A percentile compares a stretch with the other conserved stretches of the same genome.
Evolutionary conservation across 768 basidiomycete species (phyloP).

Genomic region (Lactarius tabidus): DNA sequence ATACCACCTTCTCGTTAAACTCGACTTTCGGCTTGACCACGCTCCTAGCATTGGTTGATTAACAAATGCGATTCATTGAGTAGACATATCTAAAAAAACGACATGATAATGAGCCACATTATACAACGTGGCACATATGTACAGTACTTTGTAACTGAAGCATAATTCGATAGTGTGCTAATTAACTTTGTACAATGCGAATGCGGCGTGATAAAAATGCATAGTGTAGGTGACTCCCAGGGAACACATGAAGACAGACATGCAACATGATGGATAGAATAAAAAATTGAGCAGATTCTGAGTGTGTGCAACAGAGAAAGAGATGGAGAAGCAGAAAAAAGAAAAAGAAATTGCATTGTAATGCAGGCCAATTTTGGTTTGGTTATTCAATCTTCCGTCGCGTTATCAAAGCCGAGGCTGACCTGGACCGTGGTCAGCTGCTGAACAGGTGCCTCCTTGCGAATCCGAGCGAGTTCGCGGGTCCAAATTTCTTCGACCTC

Average conservation of each 20-base stretch:
- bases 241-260: constrained; percentile 15
- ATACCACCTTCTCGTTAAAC: constrained; percentile 25
- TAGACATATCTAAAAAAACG: constrained; percentile 15
- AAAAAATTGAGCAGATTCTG: constrained; percentile 24
- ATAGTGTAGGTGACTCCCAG: constrained; percentile 22
- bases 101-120: constrained; percentile 11
- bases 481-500: constrained; percentile 53
- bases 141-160: constrained; percentile 23
- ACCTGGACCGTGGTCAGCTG: constrained; percentile 21
- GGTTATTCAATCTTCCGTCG: constrained; percentile 41
- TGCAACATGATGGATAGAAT: constrained; percentile 15
- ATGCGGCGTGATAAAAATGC: constrained; percentile 16
- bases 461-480: constrained; percentile 45
- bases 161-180: constrained; percentile 17
- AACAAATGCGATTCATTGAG: constrained; percentile 2
- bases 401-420: constrained; percentile 38
- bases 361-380: not conserved
- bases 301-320: constrained; percentile 12
- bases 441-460: constrained; percentile 40
- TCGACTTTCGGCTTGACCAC: constrained; percentile 17
- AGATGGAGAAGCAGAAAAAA: not conserved
- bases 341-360: not conserved
- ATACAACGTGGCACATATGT: constrained; percentile 12
- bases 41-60: not conserved
- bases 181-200: constrained; percentile 25